Evolutionary conservation across 164 flowering plant species (phyloP).

Genomic region (Magnolia sinica): DNA sequence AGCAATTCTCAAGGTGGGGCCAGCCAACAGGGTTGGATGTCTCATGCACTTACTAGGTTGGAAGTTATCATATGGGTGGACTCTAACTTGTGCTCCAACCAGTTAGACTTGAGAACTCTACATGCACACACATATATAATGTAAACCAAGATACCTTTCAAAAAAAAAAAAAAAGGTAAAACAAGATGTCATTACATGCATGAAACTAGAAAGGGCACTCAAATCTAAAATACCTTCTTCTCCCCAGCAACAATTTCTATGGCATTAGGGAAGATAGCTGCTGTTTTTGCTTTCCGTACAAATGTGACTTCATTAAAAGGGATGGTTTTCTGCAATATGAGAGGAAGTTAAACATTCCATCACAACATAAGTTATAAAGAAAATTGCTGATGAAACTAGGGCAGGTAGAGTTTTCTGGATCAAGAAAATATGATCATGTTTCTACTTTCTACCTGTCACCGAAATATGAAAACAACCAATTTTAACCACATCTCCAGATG

Average conservation of each 20-base stretch:
- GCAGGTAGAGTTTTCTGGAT: neutral
- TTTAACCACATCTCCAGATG: neutral
- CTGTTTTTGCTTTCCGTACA: slow-evolving; percentile 89
- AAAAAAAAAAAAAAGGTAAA: neutral
- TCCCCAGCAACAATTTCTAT: slow-evolving; percentile 76
- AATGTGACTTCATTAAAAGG: slow-evolving; percentile 69
- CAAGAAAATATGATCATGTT: neutral
- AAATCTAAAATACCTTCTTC: slow-evolving; percentile 52
- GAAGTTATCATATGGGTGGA: too few relatives aligned
- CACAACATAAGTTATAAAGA: neutral
- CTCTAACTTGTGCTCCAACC: too few relatives aligned
- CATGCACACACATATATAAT: too few relatives aligned
- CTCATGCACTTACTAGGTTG: too few relatives aligned
- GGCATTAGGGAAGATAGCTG: slow-evolving; percentile 92
- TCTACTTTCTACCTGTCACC: neutral
- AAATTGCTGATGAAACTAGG: neutral
- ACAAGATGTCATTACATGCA: too few relatives aligned
- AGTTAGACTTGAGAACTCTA: too few relatives aligned
- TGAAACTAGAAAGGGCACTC: neutral
- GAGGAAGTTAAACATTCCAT: slow-evolving; percentile 9
- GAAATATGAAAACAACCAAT: neutral
- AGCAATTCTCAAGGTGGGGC: too few relatives aligned
- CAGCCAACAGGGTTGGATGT: too few relatives aligned
- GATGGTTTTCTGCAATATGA: slow-evolving; percentile 63
- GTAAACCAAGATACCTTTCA: too few relatives aligned